Base-by-base conservation (phyloP, 2,329 filamentous ascomycete genomes). In the Apiospora malaysiana region DNA sequence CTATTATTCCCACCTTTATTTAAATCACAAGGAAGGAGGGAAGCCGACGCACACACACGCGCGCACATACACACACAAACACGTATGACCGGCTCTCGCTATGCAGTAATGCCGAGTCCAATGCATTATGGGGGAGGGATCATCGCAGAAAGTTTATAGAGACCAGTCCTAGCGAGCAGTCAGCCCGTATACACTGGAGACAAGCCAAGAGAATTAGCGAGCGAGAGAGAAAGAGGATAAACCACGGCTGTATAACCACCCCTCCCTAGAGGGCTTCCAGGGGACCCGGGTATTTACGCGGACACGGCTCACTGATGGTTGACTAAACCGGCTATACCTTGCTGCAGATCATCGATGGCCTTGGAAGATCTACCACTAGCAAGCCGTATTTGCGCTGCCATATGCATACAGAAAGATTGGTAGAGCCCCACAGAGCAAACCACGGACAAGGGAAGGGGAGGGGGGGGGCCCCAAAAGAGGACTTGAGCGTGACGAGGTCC, bases 281-380 rank as follows among this genome's bases (percentile, higher is more conserved):
- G 21, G 32, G 56, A 40, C 56, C 56, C 32, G 56, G 56, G 32
- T 32, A 63, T 63, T 40, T 40, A 14, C 56, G 56, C 32, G 32
- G 56, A 63, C 56, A 63, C 56, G 56, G 56, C 56, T 63, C 56
- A 32, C 21, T 63, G 56, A 40, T 37, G 18, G 56, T 63, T 63
- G 56, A 63, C 56, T 63, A 63, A 63, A 63, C 56, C 56, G 56
- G 56, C 56, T 63, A 63, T 63, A 63, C 56, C 56, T 63, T 63
- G 56, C 56, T 40, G 56, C 32, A 63, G 56, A 63, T 63, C 56
- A 63, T 63, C 56, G 56, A 63, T 40, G 56, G 8, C 56, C 56
- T 63, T 63, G 56, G 56, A 63, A 63, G 56, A 63, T 63, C 56
- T 63, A 63, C 56, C 56, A 63, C 56, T 63, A 63, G 21, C 56